These are phyloP conservation scores for Neltuma alba DNA, from an alignment of 306 rosid species.

Conservation along the genomic window DNA sequence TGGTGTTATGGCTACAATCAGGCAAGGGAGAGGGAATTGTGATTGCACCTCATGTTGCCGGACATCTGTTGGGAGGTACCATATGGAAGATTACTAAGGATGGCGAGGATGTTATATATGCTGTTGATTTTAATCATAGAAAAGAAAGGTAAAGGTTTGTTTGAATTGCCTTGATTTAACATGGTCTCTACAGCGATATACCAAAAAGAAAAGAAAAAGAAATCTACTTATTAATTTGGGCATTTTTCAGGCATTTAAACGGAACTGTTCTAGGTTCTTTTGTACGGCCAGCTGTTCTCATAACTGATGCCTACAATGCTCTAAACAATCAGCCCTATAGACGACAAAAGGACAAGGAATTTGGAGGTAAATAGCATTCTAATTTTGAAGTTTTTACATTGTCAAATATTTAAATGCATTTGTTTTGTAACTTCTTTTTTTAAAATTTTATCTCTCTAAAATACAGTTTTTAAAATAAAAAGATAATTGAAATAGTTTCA, in stretches of 20 bases:
- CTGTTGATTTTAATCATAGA: constrained; percentile 94
- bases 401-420: constrained; percentile 15
- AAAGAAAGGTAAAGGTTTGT: constrained; percentile 69
- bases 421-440: not conserved
- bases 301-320: constrained; percentile 99
- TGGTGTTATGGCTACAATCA: constrained; percentile 38
- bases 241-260: constrained; percentile 86
- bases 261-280: constrained; percentile 86
- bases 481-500: not conserved
- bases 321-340: constrained; percentile 93
- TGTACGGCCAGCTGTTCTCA: constrained; percentile 94
- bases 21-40: constrained; percentile 98
- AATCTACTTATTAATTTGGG: constrained; percentile 44
- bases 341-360: constrained; percentile 90
- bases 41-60: constrained; percentile 94
- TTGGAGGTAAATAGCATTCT: constrained; percentile 69
- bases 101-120: constrained; percentile 95
- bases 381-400: constrained; percentile 19
- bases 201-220: not conserved
- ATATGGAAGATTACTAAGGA: constrained; percentile 97
- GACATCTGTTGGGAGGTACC: constrained; percentile 96
- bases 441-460: not conserved
- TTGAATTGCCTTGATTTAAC: not conserved
- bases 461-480: not conserved
- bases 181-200: constrained; percentile 14